A percentile compares a stretch with the other conserved stretches of the same genome.
These are phyloP conservation scores for Oxyria digyna DNA, from an alignment of 148 eudicot species.

Conservation along the genomic window DNA sequence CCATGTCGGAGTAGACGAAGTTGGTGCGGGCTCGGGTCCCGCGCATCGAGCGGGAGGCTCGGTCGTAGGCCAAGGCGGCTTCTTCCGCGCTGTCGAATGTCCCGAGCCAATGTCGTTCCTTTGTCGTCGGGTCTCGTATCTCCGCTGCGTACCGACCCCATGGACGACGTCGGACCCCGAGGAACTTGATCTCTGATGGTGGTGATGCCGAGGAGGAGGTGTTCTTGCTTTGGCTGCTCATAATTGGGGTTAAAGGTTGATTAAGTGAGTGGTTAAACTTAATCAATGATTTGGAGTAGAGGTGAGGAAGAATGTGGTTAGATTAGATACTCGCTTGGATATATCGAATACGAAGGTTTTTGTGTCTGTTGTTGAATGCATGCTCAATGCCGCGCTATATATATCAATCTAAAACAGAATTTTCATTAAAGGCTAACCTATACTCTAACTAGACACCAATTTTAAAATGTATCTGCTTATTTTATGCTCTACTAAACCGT, in stretches of 20 bases:
- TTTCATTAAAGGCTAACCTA: too few species aligned
- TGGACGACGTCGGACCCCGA: slow-evolving; percentile 41
- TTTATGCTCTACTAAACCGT: too few species aligned
- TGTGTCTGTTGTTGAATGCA: not conserved
- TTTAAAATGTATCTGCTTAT: too few species aligned
- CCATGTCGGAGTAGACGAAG: slow-evolving; percentile 41
- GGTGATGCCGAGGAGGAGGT: slow-evolving; percentile 5
- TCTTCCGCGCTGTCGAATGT: slow-evolving; percentile 52
- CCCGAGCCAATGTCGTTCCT: slow-evolving; percentile 51
- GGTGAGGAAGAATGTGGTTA: not conserved
- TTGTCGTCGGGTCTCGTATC: slow-evolving; percentile 45
- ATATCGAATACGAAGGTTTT: not conserved
- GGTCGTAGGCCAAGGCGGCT: slow-evolving; percentile 46
- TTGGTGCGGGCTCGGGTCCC: slow-evolving; percentile 44
- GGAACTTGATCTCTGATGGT: slow-evolving; percentile 24
- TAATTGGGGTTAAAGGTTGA: not conserved
- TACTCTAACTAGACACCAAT: too few species aligned
- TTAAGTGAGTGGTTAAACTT: too few species aligned
- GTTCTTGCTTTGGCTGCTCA: slow-evolving; percentile 8
- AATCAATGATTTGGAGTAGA: too few species aligned
- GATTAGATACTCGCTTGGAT: not conserved
- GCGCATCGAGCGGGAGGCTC: slow-evolving; percentile 43
- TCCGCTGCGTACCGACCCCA: slow-evolving; percentile 60
- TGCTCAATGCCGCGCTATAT: not conserved
- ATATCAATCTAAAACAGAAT: not conserved